These are phyloP conservation scores for Monosporascus sp. DNA, from an alignment of 2,329 filamentous ascomycete species.

Conservation along the genomic window DNA sequence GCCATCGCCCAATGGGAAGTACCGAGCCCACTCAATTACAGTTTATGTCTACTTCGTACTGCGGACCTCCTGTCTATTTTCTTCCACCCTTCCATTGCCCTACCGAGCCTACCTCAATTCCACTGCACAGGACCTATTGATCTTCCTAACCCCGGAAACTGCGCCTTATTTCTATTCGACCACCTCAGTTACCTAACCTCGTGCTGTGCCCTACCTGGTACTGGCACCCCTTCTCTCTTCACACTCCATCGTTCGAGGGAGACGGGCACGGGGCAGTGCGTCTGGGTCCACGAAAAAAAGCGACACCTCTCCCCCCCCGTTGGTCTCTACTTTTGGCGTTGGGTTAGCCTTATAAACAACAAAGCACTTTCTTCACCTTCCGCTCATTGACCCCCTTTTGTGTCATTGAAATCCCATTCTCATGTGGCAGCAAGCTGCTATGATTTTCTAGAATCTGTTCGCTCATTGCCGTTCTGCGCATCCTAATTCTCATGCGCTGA, in stretches of 20 bases:
- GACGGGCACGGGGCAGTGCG: background rate
- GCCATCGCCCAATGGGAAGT: background rate
- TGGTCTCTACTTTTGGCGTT: slow-evolving; percentile 16
- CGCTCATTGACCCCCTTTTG: slow-evolving; percentile 20
- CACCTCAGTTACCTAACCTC: background rate
- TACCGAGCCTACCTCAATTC: background rate
- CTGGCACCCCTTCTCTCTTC: background rate
- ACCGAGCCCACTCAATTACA: background rate
- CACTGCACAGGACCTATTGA: background rate
- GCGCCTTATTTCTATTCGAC: background rate
- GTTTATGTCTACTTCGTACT: background rate
- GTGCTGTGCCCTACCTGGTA: background rate
- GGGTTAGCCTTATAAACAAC: slow-evolving; percentile 24
- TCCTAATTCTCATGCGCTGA: slow-evolving; percentile 23
- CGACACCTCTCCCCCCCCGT: background rate
- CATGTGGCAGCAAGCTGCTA: slow-evolving; percentile 25
- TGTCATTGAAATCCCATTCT: slow-evolving; percentile 18
- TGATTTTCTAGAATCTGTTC: slow-evolving; percentile 15
- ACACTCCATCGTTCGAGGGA: background rate
- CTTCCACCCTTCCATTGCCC: background rate
- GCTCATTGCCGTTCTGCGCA: slow-evolving; percentile 14
- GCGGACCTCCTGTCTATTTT: background rate
- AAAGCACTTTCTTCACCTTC: slow-evolving; percentile 21
- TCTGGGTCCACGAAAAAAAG: background rate
- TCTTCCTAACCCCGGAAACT: background rate